Conservation (phyloP, 371 early-diverging fungal species). For the Fennellomyces sp. region DNA sequence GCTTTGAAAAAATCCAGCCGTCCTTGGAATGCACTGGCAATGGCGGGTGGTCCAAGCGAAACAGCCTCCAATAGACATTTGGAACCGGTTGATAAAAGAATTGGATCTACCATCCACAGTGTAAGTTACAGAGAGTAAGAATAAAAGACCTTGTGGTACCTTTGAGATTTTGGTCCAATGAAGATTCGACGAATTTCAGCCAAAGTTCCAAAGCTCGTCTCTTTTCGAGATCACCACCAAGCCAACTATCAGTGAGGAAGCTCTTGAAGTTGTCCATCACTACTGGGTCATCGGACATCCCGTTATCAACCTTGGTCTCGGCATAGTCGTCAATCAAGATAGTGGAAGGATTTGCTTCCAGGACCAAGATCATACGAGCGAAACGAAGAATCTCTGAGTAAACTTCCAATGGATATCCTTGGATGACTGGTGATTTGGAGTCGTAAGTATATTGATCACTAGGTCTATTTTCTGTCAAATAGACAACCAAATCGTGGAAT, state of each 20-base stretch:
- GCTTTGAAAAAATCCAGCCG: slow-evolving; percentile 67
- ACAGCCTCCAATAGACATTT: slow-evolving; percentile 75
- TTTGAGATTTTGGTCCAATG: slow-evolving; percentile 42
- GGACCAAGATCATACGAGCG: slow-evolving; percentile 56
- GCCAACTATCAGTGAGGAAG: slow-evolving; percentile 49
- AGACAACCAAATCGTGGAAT: slow-evolving; percentile 49
- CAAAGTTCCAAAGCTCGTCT: slow-evolving; percentile 46
- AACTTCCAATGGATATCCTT: slow-evolving; percentile 61
- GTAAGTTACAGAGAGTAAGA: neutral
- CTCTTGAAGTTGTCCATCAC: slow-evolving; percentile 42
- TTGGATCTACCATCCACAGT: slow-evolving; percentile 54
- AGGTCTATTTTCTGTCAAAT: slow-evolving; percentile 39
- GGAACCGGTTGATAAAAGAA: slow-evolving; percentile 67
- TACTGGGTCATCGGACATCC: slow-evolving; percentile 49
- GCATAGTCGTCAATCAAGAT: slow-evolving; percentile 59
- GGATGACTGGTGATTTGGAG: slow-evolving; percentile 42
- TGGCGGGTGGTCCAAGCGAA: slow-evolving; percentile 68
- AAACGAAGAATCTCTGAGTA: slow-evolving; percentile 59
- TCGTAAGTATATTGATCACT: slow-evolving; percentile 27
- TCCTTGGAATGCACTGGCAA: slow-evolving; percentile 60
- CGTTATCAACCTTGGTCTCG: slow-evolving; percentile 54
- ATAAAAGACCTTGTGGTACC: slow-evolving; percentile 24
- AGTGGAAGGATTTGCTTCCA: slow-evolving; percentile 54
- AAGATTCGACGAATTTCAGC: slow-evolving; percentile 58
- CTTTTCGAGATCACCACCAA: slow-evolving; percentile 32